Conservation (phyloP, 225 moss, liverwort and hornwort species). For the Marchantia polymorpha region DNA sequence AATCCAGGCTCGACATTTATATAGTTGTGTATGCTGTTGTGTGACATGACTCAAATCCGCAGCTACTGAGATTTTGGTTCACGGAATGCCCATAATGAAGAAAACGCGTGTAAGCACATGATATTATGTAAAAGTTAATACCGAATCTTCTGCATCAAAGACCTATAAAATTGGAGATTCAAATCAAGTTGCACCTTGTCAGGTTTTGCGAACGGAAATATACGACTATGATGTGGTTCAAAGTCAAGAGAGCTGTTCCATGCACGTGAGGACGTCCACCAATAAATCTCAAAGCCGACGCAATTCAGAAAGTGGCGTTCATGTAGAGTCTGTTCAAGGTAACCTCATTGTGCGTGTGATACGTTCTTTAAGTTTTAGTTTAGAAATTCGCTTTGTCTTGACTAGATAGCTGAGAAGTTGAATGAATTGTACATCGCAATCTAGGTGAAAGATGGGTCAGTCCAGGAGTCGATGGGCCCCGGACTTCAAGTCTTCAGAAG, state of each 20-base stretch:
- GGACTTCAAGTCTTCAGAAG: not conserved
- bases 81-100: not conserved
- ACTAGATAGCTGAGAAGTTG: not conserved
- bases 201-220: not conserved
- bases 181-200: constrained; percentile 4
- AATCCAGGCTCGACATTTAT: not conserved
- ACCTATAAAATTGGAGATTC: not conserved
- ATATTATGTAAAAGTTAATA: too few species aligned
- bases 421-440: not conserved
- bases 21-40: not conserved
- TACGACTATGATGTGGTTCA: not conserved
- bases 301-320: not conserved
- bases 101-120: not conserved
- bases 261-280: not conserved
- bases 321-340: not conserved
- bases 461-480: constrained; percentile 3
- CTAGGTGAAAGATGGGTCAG: not conserved
- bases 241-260: not conserved
- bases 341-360: not conserved
- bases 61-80: not conserved
- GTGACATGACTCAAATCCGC: not conserved
- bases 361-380: not conserved
- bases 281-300: not conserved
- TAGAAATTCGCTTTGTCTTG: not conserved
- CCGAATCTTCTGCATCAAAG: too few species aligned